Base-by-base conservation (phyloP, 768 basidiomycete genomes). In the Boletus huronensis region DNA sequence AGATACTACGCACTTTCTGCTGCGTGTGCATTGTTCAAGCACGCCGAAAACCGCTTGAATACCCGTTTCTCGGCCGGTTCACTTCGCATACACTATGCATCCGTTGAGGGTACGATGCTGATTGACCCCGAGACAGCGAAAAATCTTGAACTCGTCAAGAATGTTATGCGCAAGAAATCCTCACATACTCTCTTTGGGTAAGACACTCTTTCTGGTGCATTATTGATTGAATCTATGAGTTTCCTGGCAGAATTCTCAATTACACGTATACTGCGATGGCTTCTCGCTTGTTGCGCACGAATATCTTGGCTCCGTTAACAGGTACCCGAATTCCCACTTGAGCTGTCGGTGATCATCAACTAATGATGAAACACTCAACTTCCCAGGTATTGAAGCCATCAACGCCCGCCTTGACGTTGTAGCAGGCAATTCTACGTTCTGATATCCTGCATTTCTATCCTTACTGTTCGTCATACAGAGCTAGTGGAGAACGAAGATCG, bases 1-100 rank as follows among this genome's bases (percentile, higher is more conserved):
- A 97, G 93, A 73, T 93, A 93, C 64, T 94, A 93, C 63, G 88
- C 91, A 0, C 81, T 98, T 7, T 91, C 90, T 3, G 92, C 96
- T 2, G 77, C 82, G 1, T 86, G 85, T 47, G 95, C 94, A 0
- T 74, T 98, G 16, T 93, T 98, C 78, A 93, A 92, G 68, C 83
- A 91, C 62, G 79, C 87, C 21, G 90, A 95, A 64, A 71, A 72
- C 2, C 80, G 81, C 47, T 70, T 88, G 48, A 88, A 90, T 58
- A 82, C 80, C 0, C 80, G 83, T 14, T 98, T 90, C 66, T 79
- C 89, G 1, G 69, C 79, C 0, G 76, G 73, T 4, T 91, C 91
- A 9, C 74, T 93, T 23, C 79, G 84, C 32, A 90, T 93, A 51
- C 78, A 82, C 21, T 94, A 88, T 63, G 75, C 82, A 1, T 82